A percentile compares a stretch with the other conserved stretches of the same genome.
Evolutionary conservation across 2,329 filamentous ascomycete genomes (phyloP).

Genomic region (Fusarium incarnatum): DNA sequence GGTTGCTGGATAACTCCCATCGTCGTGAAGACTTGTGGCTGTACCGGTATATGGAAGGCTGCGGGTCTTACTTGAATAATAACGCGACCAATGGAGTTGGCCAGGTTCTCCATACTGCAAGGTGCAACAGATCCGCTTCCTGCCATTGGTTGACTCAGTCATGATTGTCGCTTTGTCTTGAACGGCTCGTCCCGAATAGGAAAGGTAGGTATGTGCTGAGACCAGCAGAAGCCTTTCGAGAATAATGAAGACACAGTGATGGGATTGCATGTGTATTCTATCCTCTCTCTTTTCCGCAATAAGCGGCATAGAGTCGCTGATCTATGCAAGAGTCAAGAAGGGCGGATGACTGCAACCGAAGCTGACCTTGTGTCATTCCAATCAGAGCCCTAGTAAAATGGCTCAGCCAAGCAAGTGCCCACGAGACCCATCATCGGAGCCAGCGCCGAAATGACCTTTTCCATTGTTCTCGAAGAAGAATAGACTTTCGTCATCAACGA

Average conservation of each 20-base stretch:
- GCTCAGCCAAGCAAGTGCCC: not conserved
- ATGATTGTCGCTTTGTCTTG: slow-evolving; percentile 10
- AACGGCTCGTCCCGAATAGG: slow-evolving; percentile 22
- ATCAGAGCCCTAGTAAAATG: slow-evolving; percentile 12
- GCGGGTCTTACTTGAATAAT: slow-evolving; percentile 16
- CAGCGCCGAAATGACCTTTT: slow-evolving; percentile 12
- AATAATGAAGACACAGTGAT: not conserved
- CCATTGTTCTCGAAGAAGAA: slow-evolving; percentile 25
- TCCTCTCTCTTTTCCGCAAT: slow-evolving; percentile 3
- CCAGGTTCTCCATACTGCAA: not conserved
- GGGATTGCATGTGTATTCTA: not conserved
- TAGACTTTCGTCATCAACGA: slow-evolving; percentile 5
- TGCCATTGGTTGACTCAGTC: slow-evolving; percentile 17
- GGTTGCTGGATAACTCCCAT: slow-evolving; percentile 27
- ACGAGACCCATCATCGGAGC: not conserved
- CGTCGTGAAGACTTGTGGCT: slow-evolving; percentile 5
- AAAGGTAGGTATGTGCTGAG: slow-evolving; percentile 16
- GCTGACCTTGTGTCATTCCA: slow-evolving; percentile 33
- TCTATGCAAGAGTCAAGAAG: slow-evolving; percentile 3
- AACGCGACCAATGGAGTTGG: slow-evolving; percentile 10
- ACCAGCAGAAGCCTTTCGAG: slow-evolving; percentile 4
- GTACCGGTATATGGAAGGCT: slow-evolving; percentile 6
- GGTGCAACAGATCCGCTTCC: slow-evolving; percentile 20
- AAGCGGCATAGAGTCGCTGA: not conserved
- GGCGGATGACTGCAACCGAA: slow-evolving; percentile 25